Base-by-base conservation (phyloP, 257 asterid genomes). In the Solanum boliviense region DNA sequence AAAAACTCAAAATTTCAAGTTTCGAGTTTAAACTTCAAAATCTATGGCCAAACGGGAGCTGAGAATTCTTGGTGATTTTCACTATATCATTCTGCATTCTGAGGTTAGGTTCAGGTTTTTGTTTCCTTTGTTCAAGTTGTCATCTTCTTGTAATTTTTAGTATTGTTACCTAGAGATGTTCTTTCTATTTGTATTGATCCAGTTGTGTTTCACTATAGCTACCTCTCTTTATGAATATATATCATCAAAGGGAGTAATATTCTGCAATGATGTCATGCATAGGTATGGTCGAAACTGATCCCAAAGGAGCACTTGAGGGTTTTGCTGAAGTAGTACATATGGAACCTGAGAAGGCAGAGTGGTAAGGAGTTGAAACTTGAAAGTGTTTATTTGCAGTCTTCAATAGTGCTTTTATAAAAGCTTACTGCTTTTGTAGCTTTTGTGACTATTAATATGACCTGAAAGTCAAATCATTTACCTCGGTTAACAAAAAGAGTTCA, bases 321-420 rank as follows among this genome's bases (percentile, higher is more conserved):
- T 96, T 96, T 88, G 91, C 95, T 25, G 98, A 96, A 92, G 99
- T 96, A 56, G 98, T 96, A 86, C 89, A 89, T 23, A 96, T 95
- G 99, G 99, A 96, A 86, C 98, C 99, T 23, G 98, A 93, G 72
- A 96, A 95, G 90, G 98, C 98, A 76, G 99, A 96, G 83, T 96
- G 99, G 99, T 95, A 88, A 92, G 89, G 62, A n/a, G 38, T 82
- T 56, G 78, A 78, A 86, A 20, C 32, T 82, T 56, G 78, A 78
- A 86, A n/a, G 25, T 41, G 1, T 25, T 7, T 0, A 25, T 38
- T 41, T 78, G 84, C 84, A 76, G 84, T 76, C 21, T 32, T 72
- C 36, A 38, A 39, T 1, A 2, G 36, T 13, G 35, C 84, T n/a
- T 38, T 75, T 25, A 39, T n/a, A 39, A 25, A n/a, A 39, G 32